Conservation (phyloP, 441 rosid genomes). For the Kokia cookei region DNA sequence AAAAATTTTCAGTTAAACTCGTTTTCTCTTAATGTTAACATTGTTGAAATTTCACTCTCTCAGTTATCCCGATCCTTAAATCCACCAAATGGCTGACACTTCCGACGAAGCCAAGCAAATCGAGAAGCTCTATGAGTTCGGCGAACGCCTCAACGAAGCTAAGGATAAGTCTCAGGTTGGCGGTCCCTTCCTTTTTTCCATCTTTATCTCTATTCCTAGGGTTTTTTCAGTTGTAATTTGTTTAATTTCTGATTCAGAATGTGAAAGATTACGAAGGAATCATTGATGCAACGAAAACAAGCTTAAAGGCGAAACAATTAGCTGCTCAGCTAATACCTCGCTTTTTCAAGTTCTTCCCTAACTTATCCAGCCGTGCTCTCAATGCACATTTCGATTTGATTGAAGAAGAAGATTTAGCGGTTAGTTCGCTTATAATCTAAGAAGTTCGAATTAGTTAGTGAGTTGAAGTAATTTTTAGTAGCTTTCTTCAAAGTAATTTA, state of each 20-base stretch:
- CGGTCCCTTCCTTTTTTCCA: background rate
- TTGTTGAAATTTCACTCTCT: constrained; percentile 13
- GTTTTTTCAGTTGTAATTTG: constrained; percentile 4
- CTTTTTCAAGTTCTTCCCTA: constrained; percentile 93
- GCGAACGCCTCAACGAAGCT: constrained; percentile 86
- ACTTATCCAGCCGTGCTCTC: constrained; percentile 55
- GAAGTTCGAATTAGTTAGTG: background rate
- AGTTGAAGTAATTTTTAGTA: background rate
- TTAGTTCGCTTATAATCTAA: constrained; percentile 19
- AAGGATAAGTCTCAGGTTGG: constrained; percentile 89
- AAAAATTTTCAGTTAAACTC: too few relatives aligned
- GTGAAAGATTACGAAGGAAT: constrained; percentile 84
- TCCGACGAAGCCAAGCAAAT: constrained; percentile 71
- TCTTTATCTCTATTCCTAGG: constrained; percentile 17
- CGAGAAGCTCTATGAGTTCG: constrained; percentile 94
- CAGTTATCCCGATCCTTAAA: constrained; percentile 9
- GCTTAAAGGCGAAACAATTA: constrained; percentile 79
- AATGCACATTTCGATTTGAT: constrained; percentile 80
- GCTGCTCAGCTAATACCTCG: constrained; percentile 98
- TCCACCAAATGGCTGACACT: constrained; percentile 43
- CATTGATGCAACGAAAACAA: constrained; percentile 65
- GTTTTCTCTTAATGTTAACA: background rate
- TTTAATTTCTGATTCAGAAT: constrained; percentile 34
- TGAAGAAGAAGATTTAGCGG: constrained; percentile 91
- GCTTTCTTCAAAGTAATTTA: background rate